Evolutionary conservation across 2,329 filamentous ascomycete genomes (phyloP), one percentile per base, ranked within the genome.

Genomic region (Sclerotinia trifoliorum): DNA sequence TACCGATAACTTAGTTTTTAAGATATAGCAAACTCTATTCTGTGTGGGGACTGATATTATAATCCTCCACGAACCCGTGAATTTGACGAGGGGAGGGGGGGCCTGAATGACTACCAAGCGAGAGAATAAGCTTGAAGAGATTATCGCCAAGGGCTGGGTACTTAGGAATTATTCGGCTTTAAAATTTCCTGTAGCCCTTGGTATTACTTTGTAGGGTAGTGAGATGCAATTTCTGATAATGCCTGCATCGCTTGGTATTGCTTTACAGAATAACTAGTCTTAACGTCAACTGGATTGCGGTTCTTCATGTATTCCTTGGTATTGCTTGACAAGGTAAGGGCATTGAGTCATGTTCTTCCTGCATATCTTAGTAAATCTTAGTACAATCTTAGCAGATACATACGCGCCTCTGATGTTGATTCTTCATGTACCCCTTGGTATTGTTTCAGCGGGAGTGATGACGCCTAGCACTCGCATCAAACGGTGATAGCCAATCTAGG

Each of bases 81-180:
- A 26, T 26, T 35, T 8, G 46, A 26, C 35, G 35, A 35, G 7
- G 35, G 24, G 48, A 64, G 24, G 35, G 10, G n/a, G 17, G n/a
- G 35, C 54, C 58, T 62, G 29, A 26, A 51, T 62, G 46, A 51
- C 29, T 62, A 24, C 39, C 32, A 62, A 62, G 11, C 46, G 5
- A 62, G 32, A 19, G 51, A 26, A n/a, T 11, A 55, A 64, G 49
- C 46, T 44, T 29, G 61, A 52, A 8, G 39, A 35, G 8, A 65
- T 65, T 65, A 54, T 65, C 49, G 62, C 62, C 62, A 65, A 65
- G 62, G n/a, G 39, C 49, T 55, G 62, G 35, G 49, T 65, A 65
- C 32, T 52, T 26, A 44, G 62, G 62, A n/a, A 65, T 65, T 65
- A 29, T 65, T 32, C 51, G 51, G 51, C 62, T 65, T 55, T 29